Evolutionary conservation across 2,329 filamentous ascomycete species (phyloP).

Genomic region (Aureobasidium sp.): DNA sequence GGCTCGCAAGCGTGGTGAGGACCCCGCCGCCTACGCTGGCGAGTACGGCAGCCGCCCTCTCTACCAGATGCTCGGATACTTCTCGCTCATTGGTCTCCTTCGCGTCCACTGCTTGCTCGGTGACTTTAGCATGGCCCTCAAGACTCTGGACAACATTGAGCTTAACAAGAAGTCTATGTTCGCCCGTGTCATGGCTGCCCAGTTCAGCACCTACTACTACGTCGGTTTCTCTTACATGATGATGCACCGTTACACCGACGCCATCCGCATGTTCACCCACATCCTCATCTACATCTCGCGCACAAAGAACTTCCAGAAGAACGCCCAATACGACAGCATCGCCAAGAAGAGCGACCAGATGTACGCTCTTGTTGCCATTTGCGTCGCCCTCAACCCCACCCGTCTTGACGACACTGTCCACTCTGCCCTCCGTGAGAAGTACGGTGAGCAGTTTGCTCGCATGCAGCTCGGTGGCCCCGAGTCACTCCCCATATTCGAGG

Average conservation of each 20-base stretch:
- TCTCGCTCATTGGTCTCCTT: slow-evolving; percentile 95
- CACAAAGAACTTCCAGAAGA: slow-evolving; percentile 99
- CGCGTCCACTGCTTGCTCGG: slow-evolving; percentile 93
- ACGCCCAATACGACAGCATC: slow-evolving; percentile 94
- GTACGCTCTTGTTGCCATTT: slow-evolving; percentile 98
- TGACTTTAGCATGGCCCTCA: slow-evolving; percentile 95
- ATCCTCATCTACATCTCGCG: slow-evolving; percentile 97
- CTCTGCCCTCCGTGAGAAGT: slow-evolving; percentile 96
- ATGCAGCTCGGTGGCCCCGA: slow-evolving; percentile 95
- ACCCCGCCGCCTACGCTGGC: slow-evolving; percentile 78
- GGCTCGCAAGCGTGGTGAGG: slow-evolving; percentile 90
- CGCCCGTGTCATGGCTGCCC: slow-evolving; percentile 96
- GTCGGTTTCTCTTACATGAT: slow-evolving; percentile 99
- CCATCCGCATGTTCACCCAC: slow-evolving; percentile 99
- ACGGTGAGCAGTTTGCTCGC: slow-evolving; percentile 94
- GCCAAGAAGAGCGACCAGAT: slow-evolving; percentile 99
- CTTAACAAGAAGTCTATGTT: slow-evolving; percentile 99
- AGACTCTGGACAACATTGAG: slow-evolving; percentile 98
- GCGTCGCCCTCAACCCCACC: slow-evolving; percentile 94
- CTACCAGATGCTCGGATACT: slow-evolving; percentile 98
- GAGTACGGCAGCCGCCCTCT: slow-evolving; percentile 92
- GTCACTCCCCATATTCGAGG: slow-evolving; percentile 92
- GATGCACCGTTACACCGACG: slow-evolving; percentile 98
- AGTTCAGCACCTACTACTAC: slow-evolving; percentile 99
- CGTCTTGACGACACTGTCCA: slow-evolving; percentile 98